A percentile compares a stretch with the other conserved stretches of the same genome.
phyloP scores from a whole-genome alignment of 2,329 filamentous ascomycete species.

The Exophiala dermatitidis region DNA sequence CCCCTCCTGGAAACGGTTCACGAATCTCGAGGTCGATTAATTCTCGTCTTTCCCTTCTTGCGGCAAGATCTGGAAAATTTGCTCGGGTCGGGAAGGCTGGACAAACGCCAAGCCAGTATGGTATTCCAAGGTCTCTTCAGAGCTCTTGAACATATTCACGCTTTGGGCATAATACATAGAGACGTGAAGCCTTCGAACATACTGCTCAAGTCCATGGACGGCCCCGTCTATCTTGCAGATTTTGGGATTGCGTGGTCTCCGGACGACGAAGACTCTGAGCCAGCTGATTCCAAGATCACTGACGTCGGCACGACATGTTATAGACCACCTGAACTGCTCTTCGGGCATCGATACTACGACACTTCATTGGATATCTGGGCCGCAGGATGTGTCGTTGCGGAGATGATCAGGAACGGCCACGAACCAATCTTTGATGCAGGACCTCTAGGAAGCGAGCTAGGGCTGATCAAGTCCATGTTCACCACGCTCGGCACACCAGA shows the following conservation, averaged over 20 bases:
- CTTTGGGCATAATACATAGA: constrained; percentile 73
- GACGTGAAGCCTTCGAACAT: constrained; percentile 93
- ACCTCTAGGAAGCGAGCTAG: constrained; percentile 84
- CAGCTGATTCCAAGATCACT: constrained; percentile 63
- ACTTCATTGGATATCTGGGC: constrained; percentile 80
- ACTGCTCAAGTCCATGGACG: constrained; percentile 58
- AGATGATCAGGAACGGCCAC: constrained; percentile 54
- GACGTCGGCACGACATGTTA: constrained; percentile 93
- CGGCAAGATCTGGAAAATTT: constrained; percentile 64
- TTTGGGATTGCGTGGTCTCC: constrained; percentile 89
- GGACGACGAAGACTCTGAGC: constrained; percentile 52
- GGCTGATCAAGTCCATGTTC: constrained; percentile 87
- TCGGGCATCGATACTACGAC: constrained; percentile 69
- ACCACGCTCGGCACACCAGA: constrained; percentile 83
- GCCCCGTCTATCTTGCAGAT: constrained; percentile 74
- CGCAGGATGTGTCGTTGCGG: constrained; percentile 73
- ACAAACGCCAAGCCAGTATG: constrained; percentile 36
- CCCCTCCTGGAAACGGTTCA: constrained; percentile 63
- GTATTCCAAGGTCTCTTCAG: constrained; percentile 62
- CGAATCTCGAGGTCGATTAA: constrained; percentile 62
- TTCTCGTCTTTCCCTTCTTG: constrained; percentile 81
- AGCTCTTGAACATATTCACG: constrained; percentile 66
- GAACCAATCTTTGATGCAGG: constrained; percentile 73
- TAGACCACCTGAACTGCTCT: constrained; percentile 80
- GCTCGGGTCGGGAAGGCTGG: constrained; percentile 38